A percentile compares a stretch with the other conserved stretches of the same genome.
Conservation (phyloP, 345 rosid species). For the Gynandropsis gynandra region DNA sequence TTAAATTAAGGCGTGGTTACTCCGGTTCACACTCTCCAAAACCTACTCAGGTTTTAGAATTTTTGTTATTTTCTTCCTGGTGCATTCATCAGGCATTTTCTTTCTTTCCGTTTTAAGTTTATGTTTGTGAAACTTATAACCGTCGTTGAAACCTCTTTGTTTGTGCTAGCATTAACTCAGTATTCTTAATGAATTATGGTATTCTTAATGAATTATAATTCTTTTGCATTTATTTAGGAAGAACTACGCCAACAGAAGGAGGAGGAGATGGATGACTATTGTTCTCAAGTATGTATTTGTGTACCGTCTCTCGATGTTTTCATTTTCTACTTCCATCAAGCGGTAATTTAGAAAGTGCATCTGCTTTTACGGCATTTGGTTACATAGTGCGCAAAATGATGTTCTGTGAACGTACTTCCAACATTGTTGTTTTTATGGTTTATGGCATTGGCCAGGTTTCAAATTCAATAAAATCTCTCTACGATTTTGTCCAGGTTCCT, state of each 20-base stretch:
- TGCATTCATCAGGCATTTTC: neutral
- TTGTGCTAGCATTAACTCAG: too few species aligned
- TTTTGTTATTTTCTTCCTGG: neutral
- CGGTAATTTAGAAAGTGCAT: too few species aligned
- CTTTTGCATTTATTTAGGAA: slow-evolving; percentile 40
- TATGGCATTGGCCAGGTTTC: too few species aligned
- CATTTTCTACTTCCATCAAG: too few species aligned
- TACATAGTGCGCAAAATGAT: neutral
- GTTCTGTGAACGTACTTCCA: neutral
- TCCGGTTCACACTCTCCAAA: slow-evolving; percentile 57
- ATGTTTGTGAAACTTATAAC: too few species aligned
- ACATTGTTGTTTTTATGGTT: too few species aligned
- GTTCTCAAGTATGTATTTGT: slow-evolving; percentile 66
- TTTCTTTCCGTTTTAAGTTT: neutral
- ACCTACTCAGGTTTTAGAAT: slow-evolving; percentile 63
- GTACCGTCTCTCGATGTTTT: slow-evolving; percentile 1
- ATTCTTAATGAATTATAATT: slow-evolving; percentile 8
- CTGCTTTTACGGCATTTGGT: slow-evolving; percentile 11
- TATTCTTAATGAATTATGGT: slow-evolving; percentile 13
- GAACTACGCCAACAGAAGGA: slow-evolving; percentile 81
- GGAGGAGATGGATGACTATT: slow-evolving; percentile 95
- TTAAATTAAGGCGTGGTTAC: slow-evolving; percentile 91
- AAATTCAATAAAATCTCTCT: slow-evolving; percentile 5
- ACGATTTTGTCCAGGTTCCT: slow-evolving; percentile 63
- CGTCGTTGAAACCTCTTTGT: too few species aligned